Conservation (phyloP, 352 stramenopile genomes). For the Phytophthora multivora region DNA sequence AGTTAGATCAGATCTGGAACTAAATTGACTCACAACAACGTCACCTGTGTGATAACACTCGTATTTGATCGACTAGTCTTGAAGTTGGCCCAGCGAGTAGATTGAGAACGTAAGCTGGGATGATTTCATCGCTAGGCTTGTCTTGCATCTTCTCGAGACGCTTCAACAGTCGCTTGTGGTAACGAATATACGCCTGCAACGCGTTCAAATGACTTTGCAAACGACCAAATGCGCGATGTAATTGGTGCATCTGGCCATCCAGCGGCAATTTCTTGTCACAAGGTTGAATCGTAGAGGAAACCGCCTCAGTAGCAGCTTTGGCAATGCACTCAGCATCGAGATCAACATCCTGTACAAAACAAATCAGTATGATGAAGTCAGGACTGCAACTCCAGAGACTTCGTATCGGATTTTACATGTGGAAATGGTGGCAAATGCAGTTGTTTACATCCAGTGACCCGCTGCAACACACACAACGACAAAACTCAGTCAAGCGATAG, state of each 20-base stretch:
- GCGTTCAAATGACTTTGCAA: slow-evolving; percentile 47
- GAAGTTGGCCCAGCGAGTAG: slow-evolving; percentile 38
- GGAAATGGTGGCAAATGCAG: slow-evolving; percentile 41
- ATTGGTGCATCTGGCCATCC: slow-evolving; percentile 40
- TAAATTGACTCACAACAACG: background rate
- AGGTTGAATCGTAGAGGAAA: background rate
- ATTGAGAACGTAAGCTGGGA: slow-evolving; percentile 51
- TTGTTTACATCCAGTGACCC: slow-evolving; percentile 20
- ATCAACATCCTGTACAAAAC: slow-evolving; percentile 31
- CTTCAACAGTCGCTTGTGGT: slow-evolving; percentile 46
- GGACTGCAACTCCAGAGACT: background rate
- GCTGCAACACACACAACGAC: slow-evolving; percentile 18
- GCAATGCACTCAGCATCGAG: slow-evolving; percentile 16
- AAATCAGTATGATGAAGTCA: background rate
- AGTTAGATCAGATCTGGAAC: background rate
- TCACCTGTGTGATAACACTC: slow-evolving; percentile 46
- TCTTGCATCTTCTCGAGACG: slow-evolving; percentile 40
- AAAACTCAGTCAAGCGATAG: background rate
- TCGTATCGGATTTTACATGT: slow-evolving; percentile 27
- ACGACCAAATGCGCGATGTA: slow-evolving; percentile 50
- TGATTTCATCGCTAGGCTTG: slow-evolving; percentile 21
- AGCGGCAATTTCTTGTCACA: slow-evolving; percentile 4
- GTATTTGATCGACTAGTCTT: slow-evolving; percentile 46
- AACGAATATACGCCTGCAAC: slow-evolving; percentile 38
- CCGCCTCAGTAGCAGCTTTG: slow-evolving; percentile 5